Percentiles rank a stretch among this genome's conserved stretches.
phyloP scores from a whole-genome alignment of 352 stramenopile species.

The Hyaloperonospora brassicae region DNA sequence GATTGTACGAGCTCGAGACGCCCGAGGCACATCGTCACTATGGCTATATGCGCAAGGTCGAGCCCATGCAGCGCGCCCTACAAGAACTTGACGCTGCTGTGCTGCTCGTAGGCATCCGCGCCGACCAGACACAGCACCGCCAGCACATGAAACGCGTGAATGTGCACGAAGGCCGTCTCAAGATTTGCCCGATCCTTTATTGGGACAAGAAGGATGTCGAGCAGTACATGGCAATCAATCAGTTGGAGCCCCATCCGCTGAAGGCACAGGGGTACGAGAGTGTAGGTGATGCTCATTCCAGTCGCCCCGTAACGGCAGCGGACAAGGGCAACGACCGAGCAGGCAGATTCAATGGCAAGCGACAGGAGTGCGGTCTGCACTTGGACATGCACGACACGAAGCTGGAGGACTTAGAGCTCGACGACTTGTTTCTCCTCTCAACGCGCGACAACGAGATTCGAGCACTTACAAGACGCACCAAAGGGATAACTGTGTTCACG shows the following conservation, averaged over 20 bases:
- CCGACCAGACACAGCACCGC: constrained; percentile 62
- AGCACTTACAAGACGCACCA: constrained; percentile 33
- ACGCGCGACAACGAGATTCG: constrained; percentile 38
- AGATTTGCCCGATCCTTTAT: constrained; percentile 80
- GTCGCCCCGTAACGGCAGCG: constrained; percentile 56
- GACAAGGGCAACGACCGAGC: constrained; percentile 64
- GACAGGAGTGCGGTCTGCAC: constrained; percentile 81
- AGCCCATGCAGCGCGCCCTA: constrained; percentile 76
- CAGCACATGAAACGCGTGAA: constrained; percentile 70
- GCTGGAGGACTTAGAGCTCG: constrained; percentile 37
- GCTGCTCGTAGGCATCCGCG: constrained; percentile 76
- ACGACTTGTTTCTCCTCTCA: constrained; percentile 43
- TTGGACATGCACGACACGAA: constrained; percentile 62
- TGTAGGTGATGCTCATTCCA: constrained; percentile 79
- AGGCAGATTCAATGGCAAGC: constrained; percentile 70
- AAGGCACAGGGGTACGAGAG: constrained; percentile 76
- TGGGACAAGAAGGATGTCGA: constrained; percentile 74
- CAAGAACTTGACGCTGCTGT: constrained; percentile 47
- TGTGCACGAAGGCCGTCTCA: constrained; percentile 71
- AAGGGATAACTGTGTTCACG: constrained; percentile 58
- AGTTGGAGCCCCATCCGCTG: constrained; percentile 78
- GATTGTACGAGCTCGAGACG: constrained; percentile 67
- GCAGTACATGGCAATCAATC: constrained; percentile 59
- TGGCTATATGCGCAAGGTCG: constrained; percentile 76
- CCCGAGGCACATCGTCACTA: constrained; percentile 71